Evolutionary conservation across 2,329 filamentous ascomycete genomes (phyloP), one percentile per base, ranked within the genome.

Genomic region (Phyllosticta ampelicida): DNA sequence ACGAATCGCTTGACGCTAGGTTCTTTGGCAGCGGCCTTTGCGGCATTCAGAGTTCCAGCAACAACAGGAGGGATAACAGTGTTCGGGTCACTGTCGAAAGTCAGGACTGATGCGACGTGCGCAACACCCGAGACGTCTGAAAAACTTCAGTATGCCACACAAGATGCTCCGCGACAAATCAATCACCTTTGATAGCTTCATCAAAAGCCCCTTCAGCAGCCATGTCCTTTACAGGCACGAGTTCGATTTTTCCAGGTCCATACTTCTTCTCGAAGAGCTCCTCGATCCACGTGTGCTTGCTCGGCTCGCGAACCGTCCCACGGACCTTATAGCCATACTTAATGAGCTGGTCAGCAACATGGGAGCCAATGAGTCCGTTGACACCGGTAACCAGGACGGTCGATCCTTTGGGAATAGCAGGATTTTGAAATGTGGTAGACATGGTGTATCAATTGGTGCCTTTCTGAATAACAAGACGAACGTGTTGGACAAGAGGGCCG

Each of bases 71-170:
- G 68, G 18, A 81, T 75, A 9, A 78, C 73, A 0, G 69, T 62
- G 36, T 79, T 68, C 0, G 63, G 56, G 16, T 79, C 67, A 0
- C 65, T 58, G 48, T 67, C 67, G 52, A 75, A 74, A 0, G 66
- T 68, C 1, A 76, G 60, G 18, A 74, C 69, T 16, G 73, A 71
- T 0, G 78, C 78, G 9, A 77, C 68, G 60, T 80, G 78, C 16
- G 74, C 68, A 53, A 80, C 69, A 3, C 74, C 75, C 1, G 68
- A 65, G 19, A 71, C 69, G n/a, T 72, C 72, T 72, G 20, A 1
- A 55, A 9, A 26, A n/a, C 21, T n/a, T 59, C 6, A 56, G 56
- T n/a, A 48, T 11, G 1, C 9, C 9, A 13, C 48, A 29, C 20
- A 29, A 36, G 19, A 3, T 11, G n/a, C 2, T 59, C 11, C 53